These are phyloP conservation scores for Tuber brumale DNA, from an alignment of 495 filamentous ascomycete species.

Conservation along the genomic window DNA sequence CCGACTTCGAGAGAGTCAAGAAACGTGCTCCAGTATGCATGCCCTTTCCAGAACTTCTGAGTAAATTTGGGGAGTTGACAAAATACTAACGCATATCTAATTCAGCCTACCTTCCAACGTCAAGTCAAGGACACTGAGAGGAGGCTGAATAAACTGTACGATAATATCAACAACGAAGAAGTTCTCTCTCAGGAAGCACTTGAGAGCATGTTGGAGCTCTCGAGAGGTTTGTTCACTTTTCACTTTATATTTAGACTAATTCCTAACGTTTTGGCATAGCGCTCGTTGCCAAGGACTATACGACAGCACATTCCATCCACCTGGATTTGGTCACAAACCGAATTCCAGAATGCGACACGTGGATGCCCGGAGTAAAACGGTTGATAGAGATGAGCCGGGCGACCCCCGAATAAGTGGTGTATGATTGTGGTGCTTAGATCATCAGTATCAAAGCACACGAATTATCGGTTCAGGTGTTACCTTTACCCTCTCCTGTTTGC, in stretches of 20 bases:
- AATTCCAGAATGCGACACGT: constrained; percentile 78
- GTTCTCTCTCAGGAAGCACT: constrained; percentile 77
- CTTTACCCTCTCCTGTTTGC: background rate
- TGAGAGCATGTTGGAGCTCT: constrained; percentile 51
- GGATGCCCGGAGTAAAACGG: constrained; percentile 95
- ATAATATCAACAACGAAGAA: constrained; percentile 93
- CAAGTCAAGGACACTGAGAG: constrained; percentile 92
- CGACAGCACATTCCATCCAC: constrained; percentile 67
- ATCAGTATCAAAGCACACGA: background rate
- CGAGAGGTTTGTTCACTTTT: constrained; percentile 28
- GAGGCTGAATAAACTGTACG: constrained; percentile 81
- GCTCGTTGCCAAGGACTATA: constrained; percentile 65
- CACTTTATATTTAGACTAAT: background rate
- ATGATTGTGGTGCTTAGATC: background rate
- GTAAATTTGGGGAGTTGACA: background rate
- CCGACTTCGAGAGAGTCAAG: constrained; percentile 83
- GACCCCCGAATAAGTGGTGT: constrained; percentile 45
- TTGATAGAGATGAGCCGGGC: constrained; percentile 85
- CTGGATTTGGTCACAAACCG: constrained; percentile 74
- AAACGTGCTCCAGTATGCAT: constrained; percentile 58
- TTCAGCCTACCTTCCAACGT: constrained; percentile 58
- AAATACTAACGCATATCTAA: constrained; percentile 3
- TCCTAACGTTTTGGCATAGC: constrained; percentile 57
- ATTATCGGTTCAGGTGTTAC: background rate
- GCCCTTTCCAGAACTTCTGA: background rate